Evolutionary conservation across 2,329 filamentous ascomycete species (phyloP), one percentile per base, ranked within the genome.

Genomic region (Pseudogymnoascus sp.): DNA sequence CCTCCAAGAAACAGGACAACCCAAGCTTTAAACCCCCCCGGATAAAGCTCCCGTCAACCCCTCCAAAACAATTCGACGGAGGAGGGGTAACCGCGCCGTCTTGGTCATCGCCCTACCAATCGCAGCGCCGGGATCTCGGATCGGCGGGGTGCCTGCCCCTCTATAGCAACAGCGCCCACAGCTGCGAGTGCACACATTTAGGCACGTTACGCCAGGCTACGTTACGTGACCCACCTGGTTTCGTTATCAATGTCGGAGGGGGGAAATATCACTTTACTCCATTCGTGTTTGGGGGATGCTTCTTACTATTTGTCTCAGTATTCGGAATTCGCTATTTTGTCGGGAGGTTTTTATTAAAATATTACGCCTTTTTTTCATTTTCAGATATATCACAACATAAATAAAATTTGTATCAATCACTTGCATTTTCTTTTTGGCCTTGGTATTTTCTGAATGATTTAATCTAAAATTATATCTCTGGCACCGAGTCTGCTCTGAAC

Each of bases 171-270:
- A 50, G 30, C 11, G 16, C 25, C 43, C 43, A 54, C 43, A 50
- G 5, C 25, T 16, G 14, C 4, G 32, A 25, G 39, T 14, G 38
- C 9, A 39, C 41, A 2, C 41, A 47, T 47, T 47, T 47, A 32
- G 43, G 43, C 43, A 54, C 43, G 43, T 54, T 54, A 54, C 43
- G 25, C 38, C 41, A n/a, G 41, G 41, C 14, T 54, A 54, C 43
- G 43, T 54, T 54, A 54, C 43, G n/a, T 54, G 43, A 32, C 43
- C 43, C 43, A 54, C 43, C 14, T 6, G 30, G 2, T 22, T 22
- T 22, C 12, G 4, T 3, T 54, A 12, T 54, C 25, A n/a, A n/a
- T n/a, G n/a, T n/a, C n/a, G n/a, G n/a, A n/a, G n/a, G n/a, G n/a
- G 41, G 20, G 25, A 28, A 47, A 28, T 47, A 28, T 50, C 41